Evolutionary conservation across 1,284 basidiomycete species (phyloP), one percentile per base, ranked within the genome.

Genomic region (Amylostereum areolatum): DNA sequence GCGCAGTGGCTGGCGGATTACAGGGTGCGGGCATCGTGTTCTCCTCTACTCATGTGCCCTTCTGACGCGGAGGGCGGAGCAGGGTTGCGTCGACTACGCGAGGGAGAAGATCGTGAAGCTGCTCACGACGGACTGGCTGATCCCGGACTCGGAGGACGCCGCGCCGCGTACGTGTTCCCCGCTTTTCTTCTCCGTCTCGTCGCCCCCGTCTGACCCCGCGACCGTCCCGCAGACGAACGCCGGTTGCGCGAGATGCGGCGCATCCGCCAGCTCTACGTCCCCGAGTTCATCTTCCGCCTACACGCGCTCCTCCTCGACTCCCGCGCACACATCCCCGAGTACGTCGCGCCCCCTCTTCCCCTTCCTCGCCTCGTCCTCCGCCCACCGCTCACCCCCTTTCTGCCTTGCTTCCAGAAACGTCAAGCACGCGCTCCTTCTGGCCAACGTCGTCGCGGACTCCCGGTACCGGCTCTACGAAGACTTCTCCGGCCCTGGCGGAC

Each of bases 241-340:
- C 74, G 90, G 10, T 69, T 72, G 24, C 71, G 72, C 28, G 92
- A 97, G 57, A 78, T 97, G 45, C 69, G 77, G 2, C 79, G 88
- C 25, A 90, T 97, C 50, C 81, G 95, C 31, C 85, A 92, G 58
- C 85, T 95, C 34, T 96, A 90, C 66, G 75, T 98, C 18, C 96
- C 95, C 0, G 93, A 97, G 63, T 76, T 98, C 35, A 81, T 98
- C 55, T 75, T 97, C 52, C 83, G 91, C 24, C 70, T 98, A 12
- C 95, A 98, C 62, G 71, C 76, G 31, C 71, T 87, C 50, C 72
- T 98, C 10, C 78, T 83, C 53, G 71, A 77, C 34, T 89, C 92
- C 5, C 72, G 84, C 18, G 64, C 71, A 5, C 69, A 79, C 11
- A 72, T 94, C 40, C 81, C 86, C 9, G 72, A 76, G 88, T 94